Percentiles rank a stretch among this genome's conserved stretches.
phyloP scores from a whole-genome alignment of 2,329 filamentous ascomycete genomes.

The Claviceps lovelessii region DNA sequence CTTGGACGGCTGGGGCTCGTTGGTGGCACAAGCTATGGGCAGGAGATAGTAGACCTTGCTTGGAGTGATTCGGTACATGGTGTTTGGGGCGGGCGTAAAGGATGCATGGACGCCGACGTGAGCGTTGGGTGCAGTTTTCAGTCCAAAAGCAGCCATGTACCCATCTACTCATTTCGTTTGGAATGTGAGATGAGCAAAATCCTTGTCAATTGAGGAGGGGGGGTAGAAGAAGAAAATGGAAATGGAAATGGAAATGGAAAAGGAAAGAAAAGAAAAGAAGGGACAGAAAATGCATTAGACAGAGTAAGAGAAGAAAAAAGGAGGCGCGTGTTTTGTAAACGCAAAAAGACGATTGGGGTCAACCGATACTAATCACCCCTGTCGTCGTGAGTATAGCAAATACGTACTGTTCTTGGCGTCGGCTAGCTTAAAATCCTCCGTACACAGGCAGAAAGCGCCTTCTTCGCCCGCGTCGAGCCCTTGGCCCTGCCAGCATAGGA shows the following conservation, averaged over 20 bases:
- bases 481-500: background rate
- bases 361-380: too few species aligned
- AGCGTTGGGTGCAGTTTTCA: background rate
- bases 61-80: background rate
- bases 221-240: too few species aligned
- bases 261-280: too few species aligned
- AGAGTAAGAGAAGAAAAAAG: too few species aligned
- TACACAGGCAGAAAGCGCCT: background rate
- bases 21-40: background rate
- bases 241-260: too few species aligned
- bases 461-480: background rate
- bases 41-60: background rate
- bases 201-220: too few species aligned
- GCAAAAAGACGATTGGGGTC: too few species aligned
- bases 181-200: too few species aligned
- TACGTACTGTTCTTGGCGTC: background rate
- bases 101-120: background rate
- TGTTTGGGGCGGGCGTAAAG: background rate
- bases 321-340: too few species aligned
- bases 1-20: background rate
- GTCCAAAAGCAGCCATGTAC: background rate
- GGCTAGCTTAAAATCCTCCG: background rate
- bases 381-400: too few species aligned
- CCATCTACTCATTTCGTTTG: background rate
- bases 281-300: too few species aligned